Conservation (phyloP, 257 asterid species). For the Anisodus acutangulus region DNA sequence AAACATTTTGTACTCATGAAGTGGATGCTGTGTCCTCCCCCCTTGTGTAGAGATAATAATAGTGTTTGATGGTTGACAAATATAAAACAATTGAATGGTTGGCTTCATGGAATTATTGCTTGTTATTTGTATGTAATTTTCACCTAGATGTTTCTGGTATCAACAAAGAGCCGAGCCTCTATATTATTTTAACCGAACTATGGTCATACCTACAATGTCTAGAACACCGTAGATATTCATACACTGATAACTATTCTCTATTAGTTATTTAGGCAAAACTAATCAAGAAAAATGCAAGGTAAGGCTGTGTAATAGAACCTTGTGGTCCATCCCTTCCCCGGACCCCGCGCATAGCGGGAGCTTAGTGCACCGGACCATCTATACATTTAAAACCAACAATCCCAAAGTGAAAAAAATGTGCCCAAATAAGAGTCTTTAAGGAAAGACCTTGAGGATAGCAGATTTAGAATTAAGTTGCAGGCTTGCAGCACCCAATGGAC, state of each 20-base stretch:
- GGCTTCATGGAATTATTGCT: neutral
- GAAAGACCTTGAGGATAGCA: neutral
- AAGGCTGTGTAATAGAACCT: too few species aligned
- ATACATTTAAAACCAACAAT: neutral
- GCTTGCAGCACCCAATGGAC: neutral
- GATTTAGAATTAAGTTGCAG: neutral
- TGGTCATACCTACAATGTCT: conserved; percentile 20
- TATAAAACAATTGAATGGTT: neutral
- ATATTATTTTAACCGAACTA: neutral
- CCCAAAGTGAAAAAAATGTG: neutral
- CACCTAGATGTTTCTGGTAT: conserved; percentile 1
- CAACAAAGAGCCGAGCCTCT: neutral
- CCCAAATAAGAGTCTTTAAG: neutral
- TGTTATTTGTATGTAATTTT: neutral
- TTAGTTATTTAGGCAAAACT: conserved; percentile 10
- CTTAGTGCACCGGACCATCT: too few species aligned
- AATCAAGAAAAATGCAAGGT: neutral
- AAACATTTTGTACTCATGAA: conserved; percentile 6
- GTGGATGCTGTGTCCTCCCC: neutral
- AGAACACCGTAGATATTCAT: neutral
- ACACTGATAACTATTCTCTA: neutral
- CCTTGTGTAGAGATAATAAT: neutral
- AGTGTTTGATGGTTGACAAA: conserved; percentile 3
- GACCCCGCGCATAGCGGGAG: too few species aligned
- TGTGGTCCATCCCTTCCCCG: too few species aligned